These are phyloP conservation scores for Penicillium chermesinum DNA, from an alignment of 495 filamentous ascomycete species.

Conservation along the genomic window DNA sequence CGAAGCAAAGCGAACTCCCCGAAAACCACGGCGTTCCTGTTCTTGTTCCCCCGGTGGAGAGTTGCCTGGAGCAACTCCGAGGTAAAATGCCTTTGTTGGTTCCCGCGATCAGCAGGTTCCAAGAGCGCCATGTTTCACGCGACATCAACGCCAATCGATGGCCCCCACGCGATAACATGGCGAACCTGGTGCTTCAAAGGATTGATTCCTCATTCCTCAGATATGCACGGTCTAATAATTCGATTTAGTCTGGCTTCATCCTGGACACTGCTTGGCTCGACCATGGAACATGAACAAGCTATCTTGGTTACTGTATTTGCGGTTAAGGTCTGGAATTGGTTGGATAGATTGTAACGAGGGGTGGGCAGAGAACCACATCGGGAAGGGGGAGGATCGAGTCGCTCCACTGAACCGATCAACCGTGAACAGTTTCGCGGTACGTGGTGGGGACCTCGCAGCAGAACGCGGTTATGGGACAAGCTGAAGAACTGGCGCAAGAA, in stretches of 20 bases:
- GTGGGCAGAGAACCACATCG: not conserved
- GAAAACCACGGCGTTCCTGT: not conserved
- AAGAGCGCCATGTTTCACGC: constrained; percentile 18
- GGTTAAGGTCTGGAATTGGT: not conserved
- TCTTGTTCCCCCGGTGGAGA: not conserved
- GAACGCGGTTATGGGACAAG: constrained; percentile 1
- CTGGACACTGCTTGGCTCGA: not conserved
- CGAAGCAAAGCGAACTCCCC: not conserved
- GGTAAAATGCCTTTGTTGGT: not conserved
- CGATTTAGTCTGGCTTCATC: too few relatives aligned
- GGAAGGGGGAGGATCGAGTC: not conserved
- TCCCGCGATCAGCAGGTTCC: constrained; percentile 10
- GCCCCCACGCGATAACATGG: constrained; percentile 1
- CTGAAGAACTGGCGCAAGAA: not conserved
- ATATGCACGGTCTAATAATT: too few relatives aligned
- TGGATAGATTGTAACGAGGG: constrained; percentile 5
- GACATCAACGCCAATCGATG: not conserved
- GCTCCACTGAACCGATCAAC: constrained; percentile 16
- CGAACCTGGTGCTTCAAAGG: too few relatives aligned
- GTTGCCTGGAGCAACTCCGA: not conserved
- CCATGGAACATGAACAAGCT: not conserved
- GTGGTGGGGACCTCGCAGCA: constrained; percentile 7
- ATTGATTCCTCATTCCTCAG: not conserved
- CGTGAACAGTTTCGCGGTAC: constrained; percentile 1
- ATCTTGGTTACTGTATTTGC: not conserved